A percentile compares a stretch with the other conserved stretches of the same genome.
Evolutionary conservation across 192 early-diverging fungal genomes (phyloP).

Genomic region (Podila clonocystis): DNA sequence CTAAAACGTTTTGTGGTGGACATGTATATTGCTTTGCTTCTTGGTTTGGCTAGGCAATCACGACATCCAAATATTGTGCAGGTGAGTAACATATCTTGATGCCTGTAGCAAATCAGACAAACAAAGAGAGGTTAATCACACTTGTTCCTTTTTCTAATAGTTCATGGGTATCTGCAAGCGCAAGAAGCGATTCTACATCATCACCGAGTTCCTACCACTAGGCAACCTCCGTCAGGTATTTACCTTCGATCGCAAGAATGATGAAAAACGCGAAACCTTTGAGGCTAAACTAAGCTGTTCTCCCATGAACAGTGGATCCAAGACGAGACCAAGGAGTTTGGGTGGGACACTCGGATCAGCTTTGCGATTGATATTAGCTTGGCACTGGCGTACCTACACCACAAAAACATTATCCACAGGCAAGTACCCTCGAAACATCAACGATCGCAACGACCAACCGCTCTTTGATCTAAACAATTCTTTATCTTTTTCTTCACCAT

Average conservation of each 20-base stretch:
- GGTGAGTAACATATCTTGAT: constrained; percentile 3
- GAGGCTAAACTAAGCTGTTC: neutral
- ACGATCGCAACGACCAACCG: too few species aligned
- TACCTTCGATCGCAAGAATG: neutral
- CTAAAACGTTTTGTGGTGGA: too few species aligned
- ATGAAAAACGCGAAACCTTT: too few species aligned
- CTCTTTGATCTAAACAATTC: too few species aligned
- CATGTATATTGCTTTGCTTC: too few species aligned
- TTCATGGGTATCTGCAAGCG: constrained; percentile 52
- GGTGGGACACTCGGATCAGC: constrained; percentile 50
- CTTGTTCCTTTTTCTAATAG: neutral
- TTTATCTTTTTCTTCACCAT: neutral
- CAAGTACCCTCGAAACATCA: neutral
- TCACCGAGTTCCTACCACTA: constrained; percentile 46
- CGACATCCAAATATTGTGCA: constrained; percentile 50
- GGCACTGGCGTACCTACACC: constrained; percentile 46
- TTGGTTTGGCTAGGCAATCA: constrained; percentile 3
- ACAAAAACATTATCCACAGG: constrained; percentile 52
- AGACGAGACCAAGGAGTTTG: constrained; percentile 49
- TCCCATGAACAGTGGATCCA: constrained; percentile 39
- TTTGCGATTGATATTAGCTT: constrained; percentile 48
- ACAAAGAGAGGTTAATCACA: too few species aligned
- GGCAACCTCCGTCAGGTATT: constrained; percentile 35
- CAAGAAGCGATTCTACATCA: constrained; percentile 44
- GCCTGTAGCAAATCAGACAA: too few species aligned